These are phyloP conservation scores for Borovskyia barvae DNA, from an alignment of 208 protist genomes.

Conservation along the genomic window DNA sequence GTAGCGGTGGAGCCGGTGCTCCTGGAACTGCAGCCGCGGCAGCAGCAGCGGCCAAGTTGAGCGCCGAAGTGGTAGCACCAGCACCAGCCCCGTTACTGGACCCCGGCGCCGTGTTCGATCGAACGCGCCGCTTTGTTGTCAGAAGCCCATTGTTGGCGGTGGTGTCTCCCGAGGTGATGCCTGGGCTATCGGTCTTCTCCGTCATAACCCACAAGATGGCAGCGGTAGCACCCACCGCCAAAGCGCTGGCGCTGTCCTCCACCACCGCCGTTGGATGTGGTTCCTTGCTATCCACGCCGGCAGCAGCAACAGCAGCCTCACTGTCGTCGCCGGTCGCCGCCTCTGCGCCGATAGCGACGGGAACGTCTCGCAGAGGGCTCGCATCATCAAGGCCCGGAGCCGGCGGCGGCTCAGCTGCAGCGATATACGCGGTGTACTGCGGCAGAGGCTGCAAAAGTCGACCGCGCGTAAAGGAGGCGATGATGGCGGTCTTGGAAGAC, in stretches of 20 bases:
- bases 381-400: constrained; percentile 39
- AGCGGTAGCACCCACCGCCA: not conserved
- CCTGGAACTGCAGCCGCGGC: constrained; percentile 11
- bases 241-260: not conserved
- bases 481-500: not conserved
- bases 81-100: not conserved
- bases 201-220: constrained; percentile 35
- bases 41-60: not conserved
- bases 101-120: constrained; percentile 5
- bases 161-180: not conserved
- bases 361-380: constrained; percentile 56
- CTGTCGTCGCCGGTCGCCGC: not conserved
- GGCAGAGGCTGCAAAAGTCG: constrained; percentile 50
- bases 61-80: constrained; percentile 1
- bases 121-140: constrained; percentile 24
- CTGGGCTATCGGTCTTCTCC: constrained; percentile 10
- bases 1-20: constrained; percentile 34
- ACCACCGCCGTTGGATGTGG: not conserved
- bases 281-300: not conserved
- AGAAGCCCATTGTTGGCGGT: not conserved
- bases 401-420: constrained; percentile 33
- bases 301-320: too few relatives aligned
- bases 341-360: constrained; percentile 29
- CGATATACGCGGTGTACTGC: constrained; percentile 64
- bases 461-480: constrained; percentile 46